These are phyloP conservation scores for Penicillium sclerotiorum DNA, from an alignment of 2,329 filamentous ascomycete genomes.

Conservation along the genomic window DNA sequence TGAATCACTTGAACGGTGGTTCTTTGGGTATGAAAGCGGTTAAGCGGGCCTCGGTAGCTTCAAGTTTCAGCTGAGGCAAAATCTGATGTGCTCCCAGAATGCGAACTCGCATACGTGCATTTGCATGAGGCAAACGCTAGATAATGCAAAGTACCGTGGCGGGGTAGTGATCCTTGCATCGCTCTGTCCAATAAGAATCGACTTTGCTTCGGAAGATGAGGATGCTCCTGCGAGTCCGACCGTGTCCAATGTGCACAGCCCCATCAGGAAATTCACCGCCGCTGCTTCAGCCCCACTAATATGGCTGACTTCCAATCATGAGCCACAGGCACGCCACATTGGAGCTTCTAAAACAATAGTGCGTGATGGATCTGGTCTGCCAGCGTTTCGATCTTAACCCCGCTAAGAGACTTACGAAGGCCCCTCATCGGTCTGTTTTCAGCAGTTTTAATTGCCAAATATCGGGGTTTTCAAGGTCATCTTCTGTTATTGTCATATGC, in stretches of 20 bases:
- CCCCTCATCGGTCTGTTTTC: background rate
- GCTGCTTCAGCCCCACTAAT: background rate
- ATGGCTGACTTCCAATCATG: background rate
- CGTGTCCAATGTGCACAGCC: background rate
- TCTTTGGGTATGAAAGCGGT: no score
- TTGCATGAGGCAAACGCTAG: no score
- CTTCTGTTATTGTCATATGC: no score
- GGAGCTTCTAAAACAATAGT: background rate
- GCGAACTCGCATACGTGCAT: no score
- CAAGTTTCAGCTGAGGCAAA: no score
- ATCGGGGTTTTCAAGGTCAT: no score
- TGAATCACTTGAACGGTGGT: no score
- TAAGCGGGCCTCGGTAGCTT: no score
- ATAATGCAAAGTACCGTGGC: no score
- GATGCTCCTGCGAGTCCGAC: background rate
- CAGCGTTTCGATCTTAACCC: background rate
- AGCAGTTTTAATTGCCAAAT: no score
- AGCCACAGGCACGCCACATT: background rate
- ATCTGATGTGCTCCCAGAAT: no score
- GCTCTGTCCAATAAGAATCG: background rate
- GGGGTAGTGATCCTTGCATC: background rate
- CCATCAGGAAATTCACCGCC: constrained; percentile 1
- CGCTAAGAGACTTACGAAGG: background rate
- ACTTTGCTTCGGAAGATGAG: background rate
- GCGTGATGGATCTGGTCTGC: background rate